Conservation (phyloP, 2,329 filamentous ascomycete genomes). For the Colletotrichum viniferum region DNA sequence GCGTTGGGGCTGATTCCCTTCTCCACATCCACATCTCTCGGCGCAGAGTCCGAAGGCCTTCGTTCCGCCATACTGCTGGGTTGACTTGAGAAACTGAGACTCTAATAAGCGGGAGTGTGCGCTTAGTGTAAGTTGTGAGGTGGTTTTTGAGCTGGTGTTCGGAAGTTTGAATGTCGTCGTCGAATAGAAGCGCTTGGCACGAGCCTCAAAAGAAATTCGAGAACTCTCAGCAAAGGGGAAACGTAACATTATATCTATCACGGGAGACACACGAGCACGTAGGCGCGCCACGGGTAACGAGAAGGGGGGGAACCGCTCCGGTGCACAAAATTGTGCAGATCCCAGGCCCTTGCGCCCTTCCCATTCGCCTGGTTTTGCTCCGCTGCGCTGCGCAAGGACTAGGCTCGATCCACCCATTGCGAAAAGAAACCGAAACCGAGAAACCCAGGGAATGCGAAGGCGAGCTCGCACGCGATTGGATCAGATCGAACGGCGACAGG, state of each 20-base stretch:
- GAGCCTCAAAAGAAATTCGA: neutral
- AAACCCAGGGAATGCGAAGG: neutral
- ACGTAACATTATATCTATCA: neutral
- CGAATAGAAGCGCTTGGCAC: neutral
- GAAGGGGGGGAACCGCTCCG: neutral
- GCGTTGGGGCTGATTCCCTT: neutral
- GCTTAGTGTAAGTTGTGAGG: neutral
- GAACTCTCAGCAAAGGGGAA: neutral
- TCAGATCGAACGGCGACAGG: neutral
- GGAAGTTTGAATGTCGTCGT: neutral
- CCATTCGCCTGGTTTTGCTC: neutral
- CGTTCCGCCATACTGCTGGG: neutral
- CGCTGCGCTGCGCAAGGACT: neutral
- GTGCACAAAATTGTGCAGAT: conserved; percentile 11
- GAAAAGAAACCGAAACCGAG: conserved; percentile 10
- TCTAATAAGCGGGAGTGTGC: neutral
- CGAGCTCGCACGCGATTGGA: conserved; percentile 3
- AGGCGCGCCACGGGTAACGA: neutral
- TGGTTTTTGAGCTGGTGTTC: neutral
- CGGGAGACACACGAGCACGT: neutral
- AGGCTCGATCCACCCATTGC: neutral
- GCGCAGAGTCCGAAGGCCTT: neutral
- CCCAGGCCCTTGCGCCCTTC: neutral
- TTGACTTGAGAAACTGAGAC: neutral
- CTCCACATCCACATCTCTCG: neutral